Evolutionary conservation across 345 rosid species (phyloP).

Genomic region (Lepidium didymum): DNA sequence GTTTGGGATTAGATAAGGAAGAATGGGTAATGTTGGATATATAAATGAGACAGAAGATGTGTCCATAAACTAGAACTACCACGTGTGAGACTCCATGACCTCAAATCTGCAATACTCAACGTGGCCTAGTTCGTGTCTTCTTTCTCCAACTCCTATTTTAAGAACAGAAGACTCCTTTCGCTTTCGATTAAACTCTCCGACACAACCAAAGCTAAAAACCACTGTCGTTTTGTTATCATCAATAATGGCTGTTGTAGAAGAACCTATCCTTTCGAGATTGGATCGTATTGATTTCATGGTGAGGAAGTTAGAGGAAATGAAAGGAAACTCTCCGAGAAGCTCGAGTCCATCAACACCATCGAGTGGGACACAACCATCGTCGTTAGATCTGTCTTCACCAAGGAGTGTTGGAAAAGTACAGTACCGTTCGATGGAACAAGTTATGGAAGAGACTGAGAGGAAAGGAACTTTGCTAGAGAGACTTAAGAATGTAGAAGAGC

Average conservation of each 20-base stretch:
- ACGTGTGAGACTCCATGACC: slow-evolving; percentile 10
- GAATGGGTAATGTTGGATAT: slow-evolving; percentile 1
- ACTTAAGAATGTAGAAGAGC: slow-evolving; percentile 23
- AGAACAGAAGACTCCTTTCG: slow-evolving; percentile 1
- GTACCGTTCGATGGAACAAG: slow-evolving; percentile 24
- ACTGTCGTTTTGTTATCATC: background rate
- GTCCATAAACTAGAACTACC: background rate
- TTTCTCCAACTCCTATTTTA: background rate
- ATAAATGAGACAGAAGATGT: slow-evolving; percentile 4
- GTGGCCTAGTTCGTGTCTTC: slow-evolving; percentile 14
- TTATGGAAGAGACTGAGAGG: slow-evolving; percentile 17
- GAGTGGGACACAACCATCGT: slow-evolving; percentile 23
- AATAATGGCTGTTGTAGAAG: slow-evolving; percentile 20
- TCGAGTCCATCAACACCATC: slow-evolving; percentile 32
- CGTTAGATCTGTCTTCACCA: slow-evolving; percentile 19
- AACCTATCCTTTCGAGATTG: slow-evolving; percentile 29
- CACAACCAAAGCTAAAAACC: background rate
- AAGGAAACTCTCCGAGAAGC: slow-evolving; percentile 29
- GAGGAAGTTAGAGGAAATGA: slow-evolving; percentile 27
- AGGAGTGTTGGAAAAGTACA: slow-evolving; percentile 16
- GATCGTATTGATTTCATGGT: slow-evolving; percentile 31
- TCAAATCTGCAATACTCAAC: background rate
- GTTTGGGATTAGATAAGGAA: slow-evolving; percentile 14
- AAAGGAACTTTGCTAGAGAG: slow-evolving; percentile 27
- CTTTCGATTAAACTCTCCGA: background rate